Conservation (phyloP, 2,329 filamentous ascomycete species). For the Herpotrichia juniperi region DNA sequence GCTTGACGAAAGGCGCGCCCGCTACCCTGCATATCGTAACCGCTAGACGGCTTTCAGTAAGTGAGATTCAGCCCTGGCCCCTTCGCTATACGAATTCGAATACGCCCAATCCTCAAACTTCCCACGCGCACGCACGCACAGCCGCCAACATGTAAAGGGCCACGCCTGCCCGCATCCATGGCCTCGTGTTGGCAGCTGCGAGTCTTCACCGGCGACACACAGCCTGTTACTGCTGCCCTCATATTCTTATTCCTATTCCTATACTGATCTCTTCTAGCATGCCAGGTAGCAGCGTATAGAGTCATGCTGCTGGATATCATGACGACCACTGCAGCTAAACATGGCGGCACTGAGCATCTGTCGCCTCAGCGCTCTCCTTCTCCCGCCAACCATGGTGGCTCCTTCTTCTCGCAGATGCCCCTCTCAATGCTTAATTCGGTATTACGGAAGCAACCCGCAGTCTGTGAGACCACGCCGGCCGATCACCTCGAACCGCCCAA, state of each 20-base stretch:
- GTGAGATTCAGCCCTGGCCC: too few relatives aligned
- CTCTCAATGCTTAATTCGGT: slow-evolving; percentile 41
- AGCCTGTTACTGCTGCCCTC: too few relatives aligned
- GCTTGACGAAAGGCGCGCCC: too few relatives aligned
- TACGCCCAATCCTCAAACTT: slow-evolving; percentile 15
- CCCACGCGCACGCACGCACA: too few relatives aligned
- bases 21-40: too few relatives aligned
- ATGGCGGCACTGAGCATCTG: slow-evolving; percentile 37
- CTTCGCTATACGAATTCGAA: too few relatives aligned
- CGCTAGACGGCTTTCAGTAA: too few relatives aligned
- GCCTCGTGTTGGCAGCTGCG: slow-evolving; percentile 3
- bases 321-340: slow-evolving; percentile 42
- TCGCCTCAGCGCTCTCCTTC: slow-evolving; percentile 23
- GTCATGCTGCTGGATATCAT: slow-evolving; percentile 47
- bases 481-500: background rate
- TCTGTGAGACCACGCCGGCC: slow-evolving; percentile 20
- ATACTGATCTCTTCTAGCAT: slow-evolving; percentile 24
- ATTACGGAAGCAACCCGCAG: slow-evolving; percentile 26
- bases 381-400: slow-evolving; percentile 26
- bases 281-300: slow-evolving; percentile 10
- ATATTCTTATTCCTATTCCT: too few relatives aligned
- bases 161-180: slow-evolving; percentile 10
- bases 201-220: slow-evolving; percentile 13
- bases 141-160: slow-evolving; percentile 16
- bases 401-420: slow-evolving; percentile 40